phyloP scores from a whole-genome alignment of 2,329 filamentous ascomycete species.

The Aspergillus quadricinctus region DNA sequence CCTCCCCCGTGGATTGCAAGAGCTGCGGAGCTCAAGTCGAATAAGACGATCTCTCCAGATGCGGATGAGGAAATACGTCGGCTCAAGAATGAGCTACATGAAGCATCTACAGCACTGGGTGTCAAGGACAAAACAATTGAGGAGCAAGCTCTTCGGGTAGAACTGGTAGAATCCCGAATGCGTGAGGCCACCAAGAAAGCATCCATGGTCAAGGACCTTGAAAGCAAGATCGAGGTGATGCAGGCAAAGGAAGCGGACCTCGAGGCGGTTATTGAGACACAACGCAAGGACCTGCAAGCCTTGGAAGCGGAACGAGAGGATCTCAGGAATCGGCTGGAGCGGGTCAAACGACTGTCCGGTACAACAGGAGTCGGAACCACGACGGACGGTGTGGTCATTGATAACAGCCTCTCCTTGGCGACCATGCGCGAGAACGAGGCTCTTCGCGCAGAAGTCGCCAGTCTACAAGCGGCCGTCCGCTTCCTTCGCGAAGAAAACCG shows the following conservation, averaged over 20 bases:
- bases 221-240: conserved; percentile 38
- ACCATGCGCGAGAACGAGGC: conserved; percentile 42
- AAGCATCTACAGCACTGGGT: conserved; percentile 67
- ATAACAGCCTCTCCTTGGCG: conserved; percentile 36
- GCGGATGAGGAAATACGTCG: conserved; percentile 79
- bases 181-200: conserved; percentile 76
- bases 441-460: conserved; percentile 40
- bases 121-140: conserved; percentile 78
- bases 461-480: conserved; percentile 44
- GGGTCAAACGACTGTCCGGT: conserved; percentile 39
- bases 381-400: conserved; percentile 35
- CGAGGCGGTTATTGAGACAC: conserved; percentile 29
- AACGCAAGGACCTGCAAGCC: conserved; percentile 33
- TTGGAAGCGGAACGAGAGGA: conserved; percentile 40
- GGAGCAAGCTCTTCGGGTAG: conserved; percentile 84
- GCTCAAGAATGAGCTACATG: conserved; percentile 73
- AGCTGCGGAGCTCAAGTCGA: conserved; percentile 74
- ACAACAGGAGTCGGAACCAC: conserved; percentile 33
- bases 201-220: conserved; percentile 44
- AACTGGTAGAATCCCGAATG: conserved; percentile 84
- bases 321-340: conserved; percentile 39
- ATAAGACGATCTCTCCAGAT: conserved; percentile 74
- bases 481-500: conserved; percentile 44
- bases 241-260: conserved; percentile 32
- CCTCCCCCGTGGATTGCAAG: conserved; percentile 79